phyloP scores from a whole-genome alignment of 768 basidiomycete genomes.

The Termitomyces sp. region DNA sequence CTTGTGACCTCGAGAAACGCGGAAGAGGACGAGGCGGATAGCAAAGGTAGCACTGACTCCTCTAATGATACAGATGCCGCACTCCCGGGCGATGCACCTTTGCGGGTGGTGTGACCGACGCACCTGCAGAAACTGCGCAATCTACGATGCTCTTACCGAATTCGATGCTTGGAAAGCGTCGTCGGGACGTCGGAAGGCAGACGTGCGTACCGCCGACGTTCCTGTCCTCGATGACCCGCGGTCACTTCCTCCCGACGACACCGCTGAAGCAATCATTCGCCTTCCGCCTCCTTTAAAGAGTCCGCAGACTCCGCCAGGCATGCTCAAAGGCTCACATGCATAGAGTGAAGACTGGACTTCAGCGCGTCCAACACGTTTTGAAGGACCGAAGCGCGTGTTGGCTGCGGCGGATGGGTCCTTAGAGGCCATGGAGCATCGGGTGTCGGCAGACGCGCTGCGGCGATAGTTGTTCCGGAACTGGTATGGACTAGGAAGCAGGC shows the following conservation, averaged over 20 bases:
- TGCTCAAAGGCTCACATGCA: constrained; percentile 29
- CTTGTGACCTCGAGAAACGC: constrained; percentile 88
- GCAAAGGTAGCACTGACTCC: constrained; percentile 64
- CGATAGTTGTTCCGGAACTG: constrained; percentile 40
- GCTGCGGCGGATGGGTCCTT: too few species aligned
- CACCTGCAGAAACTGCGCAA: constrained; percentile 15
- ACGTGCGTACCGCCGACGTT: constrained; percentile 25
- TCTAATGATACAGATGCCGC: constrained; percentile 89
- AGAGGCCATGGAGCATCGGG: too few species aligned
- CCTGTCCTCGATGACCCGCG: constrained; percentile 29
- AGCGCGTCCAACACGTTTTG: too few species aligned
- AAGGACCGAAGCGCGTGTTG: too few species aligned
- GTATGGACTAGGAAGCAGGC: constrained; percentile 34
- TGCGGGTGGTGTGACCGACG: constrained; percentile 25
- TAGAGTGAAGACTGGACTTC: too few species aligned
- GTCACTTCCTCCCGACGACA: constrained; percentile 26
- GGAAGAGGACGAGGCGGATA: constrained; percentile 72
- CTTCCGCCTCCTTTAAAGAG: constrained; percentile 25
- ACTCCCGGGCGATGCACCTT: constrained; percentile 69
- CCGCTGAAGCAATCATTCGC: constrained; percentile 20
- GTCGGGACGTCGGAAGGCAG: constrained; percentile 41
- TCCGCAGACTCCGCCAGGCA: constrained; percentile 16
- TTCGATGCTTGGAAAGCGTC: constrained; percentile 68
- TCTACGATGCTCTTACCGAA: constrained; percentile 34
- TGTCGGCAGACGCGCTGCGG: constrained; percentile 89